phyloP scores from a whole-genome alignment of 371 early-diverging fungal genomes.

The Chytridium lagenaria region DNA sequence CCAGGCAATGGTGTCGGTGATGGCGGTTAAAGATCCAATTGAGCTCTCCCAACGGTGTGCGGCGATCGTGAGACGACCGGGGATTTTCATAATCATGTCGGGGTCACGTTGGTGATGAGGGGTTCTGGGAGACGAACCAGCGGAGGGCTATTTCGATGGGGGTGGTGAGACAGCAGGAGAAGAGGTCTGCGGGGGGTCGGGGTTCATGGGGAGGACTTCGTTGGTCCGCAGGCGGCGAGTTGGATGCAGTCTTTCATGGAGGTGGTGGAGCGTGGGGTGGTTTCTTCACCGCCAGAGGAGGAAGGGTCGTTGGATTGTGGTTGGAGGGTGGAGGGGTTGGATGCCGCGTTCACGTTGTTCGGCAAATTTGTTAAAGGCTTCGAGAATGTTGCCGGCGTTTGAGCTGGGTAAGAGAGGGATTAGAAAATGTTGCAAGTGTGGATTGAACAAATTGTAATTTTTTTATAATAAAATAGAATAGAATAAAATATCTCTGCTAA shows the following conservation, averaged over 20 bases:
- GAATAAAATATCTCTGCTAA: too few species aligned
- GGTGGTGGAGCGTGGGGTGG: conserved; percentile 24
- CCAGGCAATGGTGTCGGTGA: conserved; percentile 99
- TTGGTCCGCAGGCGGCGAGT: conserved; percentile 87
- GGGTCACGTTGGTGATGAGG: conserved; percentile 73
- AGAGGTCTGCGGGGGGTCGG: conserved; percentile 96
- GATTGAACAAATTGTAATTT: background rate
- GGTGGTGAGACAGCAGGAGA: conserved; percentile 94
- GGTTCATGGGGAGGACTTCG: conserved; percentile 91
- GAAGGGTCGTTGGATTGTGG: background rate
- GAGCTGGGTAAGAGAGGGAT: conserved; percentile 47
- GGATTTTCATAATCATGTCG: conserved; percentile 87
- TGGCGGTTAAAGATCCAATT: conserved; percentile 98
- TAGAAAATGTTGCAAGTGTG: background rate
- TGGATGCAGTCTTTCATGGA: conserved; percentile 89
- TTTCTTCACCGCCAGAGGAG: background rate
- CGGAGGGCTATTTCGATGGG: conserved; percentile 94
- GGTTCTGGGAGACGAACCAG: conserved; percentile 90
- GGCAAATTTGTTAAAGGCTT: conserved; percentile 87
- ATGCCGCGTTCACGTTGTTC: conserved; percentile 74
- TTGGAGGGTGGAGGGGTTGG: background rate
- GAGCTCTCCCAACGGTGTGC: conserved; percentile 94
- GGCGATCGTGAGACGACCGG: conserved; percentile 88
- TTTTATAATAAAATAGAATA: too few species aligned
- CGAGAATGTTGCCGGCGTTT: conserved; percentile 88